Percentiles rank a stretch among this genome's conserved stretches.
These are phyloP conservation scores for Chlorella sp. DNA, from an alignment of 139 green algal genomes.

Conservation along the genomic window DNA sequence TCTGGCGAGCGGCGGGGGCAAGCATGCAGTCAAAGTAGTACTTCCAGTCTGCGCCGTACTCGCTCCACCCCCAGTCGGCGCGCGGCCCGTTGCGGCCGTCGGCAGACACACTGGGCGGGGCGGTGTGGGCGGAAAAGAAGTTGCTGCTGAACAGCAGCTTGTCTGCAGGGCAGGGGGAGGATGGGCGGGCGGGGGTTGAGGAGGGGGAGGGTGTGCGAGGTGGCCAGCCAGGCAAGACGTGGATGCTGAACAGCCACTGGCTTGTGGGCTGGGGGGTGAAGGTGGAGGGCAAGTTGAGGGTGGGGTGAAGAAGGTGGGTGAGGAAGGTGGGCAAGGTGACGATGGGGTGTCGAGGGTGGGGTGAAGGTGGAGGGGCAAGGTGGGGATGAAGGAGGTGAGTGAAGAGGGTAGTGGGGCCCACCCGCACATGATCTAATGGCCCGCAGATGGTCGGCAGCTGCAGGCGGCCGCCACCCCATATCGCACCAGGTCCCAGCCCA, in stretches of 20 bases:
- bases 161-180: background rate
- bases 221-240: slow-evolving; percentile 77
- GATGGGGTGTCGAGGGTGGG: too few relatives aligned
- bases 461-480: background rate
- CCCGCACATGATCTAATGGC: too few relatives aligned
- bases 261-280: background rate
- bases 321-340: too few relatives aligned
- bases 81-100: slow-evolving; percentile 17
- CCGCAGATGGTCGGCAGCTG: background rate
- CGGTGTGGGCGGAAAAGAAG: slow-evolving; percentile 89
- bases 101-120: slow-evolving; percentile 30
- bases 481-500: background rate
- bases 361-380: too few relatives aligned
- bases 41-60: slow-evolving; percentile 84
- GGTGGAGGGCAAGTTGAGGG: background rate
- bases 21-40: slow-evolving; percentile 98
- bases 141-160: slow-evolving; percentile 83
- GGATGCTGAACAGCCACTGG: slow-evolving; percentile 79
- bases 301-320: too few relatives aligned
- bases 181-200: too few relatives aligned
- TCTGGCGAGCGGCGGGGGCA: slow-evolving; percentile 76
- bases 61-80: slow-evolving; percentile 69
- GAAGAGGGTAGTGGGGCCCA: too few relatives aligned
- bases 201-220: background rate
- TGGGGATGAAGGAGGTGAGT: background rate